These are phyloP conservation scores for Moesziomyces antarcticus DNA, from an alignment of 1,284 basidiomycete species.

Conservation along the genomic window DNA sequence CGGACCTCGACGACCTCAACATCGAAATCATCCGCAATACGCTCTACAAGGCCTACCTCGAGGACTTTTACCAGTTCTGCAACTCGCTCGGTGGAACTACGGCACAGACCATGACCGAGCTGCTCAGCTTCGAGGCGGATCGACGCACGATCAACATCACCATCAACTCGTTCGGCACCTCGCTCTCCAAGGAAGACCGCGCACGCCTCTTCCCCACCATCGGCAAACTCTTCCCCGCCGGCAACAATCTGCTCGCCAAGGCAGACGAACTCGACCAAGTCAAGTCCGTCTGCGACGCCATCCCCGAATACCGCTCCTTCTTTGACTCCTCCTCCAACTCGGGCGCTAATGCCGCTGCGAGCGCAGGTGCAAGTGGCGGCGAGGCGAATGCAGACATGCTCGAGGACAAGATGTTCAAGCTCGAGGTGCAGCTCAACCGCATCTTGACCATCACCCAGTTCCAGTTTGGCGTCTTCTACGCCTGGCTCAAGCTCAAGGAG, in stretches of 20 bases:
- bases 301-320: conserved; percentile 90
- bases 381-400: conserved; percentile 73
- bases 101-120: conserved; percentile 70
- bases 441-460: conserved; percentile 66
- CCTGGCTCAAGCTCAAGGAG: conserved; percentile 80
- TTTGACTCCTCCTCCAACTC: conserved; percentile 72
- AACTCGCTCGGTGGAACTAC: conserved; percentile 76
- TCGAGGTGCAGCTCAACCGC: conserved; percentile 78
- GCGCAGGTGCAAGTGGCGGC: conserved; percentile 22
- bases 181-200: conserved; percentile 92
- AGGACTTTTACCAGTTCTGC: conserved; percentile 92
- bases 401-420: conserved; percentile 95
- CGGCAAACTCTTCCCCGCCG: conserved; percentile 92
- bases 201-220: conserved; percentile 95
- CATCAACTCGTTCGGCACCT: conserved; percentile 97
- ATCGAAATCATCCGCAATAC: conserved; percentile 99
- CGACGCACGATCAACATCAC: conserved; percentile 97
- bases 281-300: conserved; percentile 83
- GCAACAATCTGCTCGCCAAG: conserved; percentile 91
- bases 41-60: conserved; percentile 99
- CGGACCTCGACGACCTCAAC: conserved; percentile 97
- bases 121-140: conserved; percentile 96
- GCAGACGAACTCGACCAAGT: conserved; percentile 97
- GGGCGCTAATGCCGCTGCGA: background rate
- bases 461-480: conserved; percentile 65